A percentile compares a stretch with the other conserved stretches of the same genome.
These are phyloP conservation scores for Polytrichum commune DNA, from an alignment of 225 moss, liverwort and hornwort genomes.

Conservation along the genomic window DNA sequence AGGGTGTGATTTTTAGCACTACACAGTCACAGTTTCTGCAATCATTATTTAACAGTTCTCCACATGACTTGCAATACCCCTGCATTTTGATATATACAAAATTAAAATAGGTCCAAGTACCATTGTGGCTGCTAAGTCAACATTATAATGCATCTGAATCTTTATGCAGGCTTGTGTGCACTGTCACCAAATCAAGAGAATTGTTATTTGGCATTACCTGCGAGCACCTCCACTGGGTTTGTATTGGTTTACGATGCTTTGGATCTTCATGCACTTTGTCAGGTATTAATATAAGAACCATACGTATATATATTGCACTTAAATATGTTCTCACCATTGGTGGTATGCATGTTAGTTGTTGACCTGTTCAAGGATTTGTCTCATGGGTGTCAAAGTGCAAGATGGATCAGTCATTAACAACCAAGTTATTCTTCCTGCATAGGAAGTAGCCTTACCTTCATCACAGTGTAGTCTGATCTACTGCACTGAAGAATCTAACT, in stretches of 20 bases:
- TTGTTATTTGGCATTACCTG: slow-evolving; percentile 86
- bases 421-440: too few relatives aligned
- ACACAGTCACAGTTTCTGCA: not conserved
- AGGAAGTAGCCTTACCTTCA: too few relatives aligned
- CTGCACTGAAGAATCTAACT: not conserved
- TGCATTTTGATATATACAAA: too few relatives aligned
- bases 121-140: too few relatives aligned
- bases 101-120: too few relatives aligned
- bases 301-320: not conserved
- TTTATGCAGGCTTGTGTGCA: slow-evolving; percentile 63
- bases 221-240: slow-evolving; percentile 72
- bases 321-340: not conserved
- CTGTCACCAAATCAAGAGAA: slow-evolving; percentile 90
- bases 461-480: too few relatives aligned
- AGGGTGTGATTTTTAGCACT: too few relatives aligned
- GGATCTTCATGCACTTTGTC: slow-evolving; percentile 89
- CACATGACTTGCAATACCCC: too few relatives aligned
- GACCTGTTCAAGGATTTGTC: slow-evolving; percentile 5
- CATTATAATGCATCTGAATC: not conserved
- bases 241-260: slow-evolving; percentile 86
- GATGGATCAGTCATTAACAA: too few relatives aligned
- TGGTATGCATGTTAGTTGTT: slow-evolving; percentile 2
- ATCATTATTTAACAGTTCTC: too few relatives aligned
- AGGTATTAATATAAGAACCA: slow-evolving; percentile 34
- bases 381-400: not conserved